phyloP scores from a whole-genome alignment of 139 green algal genomes.

The Tetradesmus obliquus region DNA sequence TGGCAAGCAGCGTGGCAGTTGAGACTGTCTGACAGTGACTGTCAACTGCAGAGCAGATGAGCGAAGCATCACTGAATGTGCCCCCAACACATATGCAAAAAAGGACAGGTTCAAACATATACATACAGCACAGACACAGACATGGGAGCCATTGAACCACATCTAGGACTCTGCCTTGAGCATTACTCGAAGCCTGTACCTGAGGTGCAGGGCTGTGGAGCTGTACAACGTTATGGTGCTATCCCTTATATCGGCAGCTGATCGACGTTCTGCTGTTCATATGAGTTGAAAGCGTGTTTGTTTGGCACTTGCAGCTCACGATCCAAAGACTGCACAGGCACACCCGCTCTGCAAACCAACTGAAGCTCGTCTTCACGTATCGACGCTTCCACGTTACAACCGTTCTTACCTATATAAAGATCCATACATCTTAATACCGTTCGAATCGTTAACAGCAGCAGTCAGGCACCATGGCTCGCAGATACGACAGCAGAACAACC shows the following conservation, averaged over 20 bases:
- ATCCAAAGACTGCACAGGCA: neutral
- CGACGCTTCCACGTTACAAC: neutral
- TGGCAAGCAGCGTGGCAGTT: neutral
- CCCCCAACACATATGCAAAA: no score
- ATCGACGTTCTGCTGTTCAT: neutral
- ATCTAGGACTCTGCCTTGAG: no score
- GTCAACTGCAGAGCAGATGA: neutral
- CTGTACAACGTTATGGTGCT: neutral
- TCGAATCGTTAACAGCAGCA: neutral
- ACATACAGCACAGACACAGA: neutral
- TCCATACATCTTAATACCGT: neutral
- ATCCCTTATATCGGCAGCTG: neutral
- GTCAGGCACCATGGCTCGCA: conserved; percentile 59
- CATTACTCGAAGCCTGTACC: neutral
- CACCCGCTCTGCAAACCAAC: neutral
- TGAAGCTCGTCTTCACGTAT: neutral
- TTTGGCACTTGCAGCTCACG: neutral
- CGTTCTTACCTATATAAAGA: neutral
- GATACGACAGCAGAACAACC: conserved; percentile 98
- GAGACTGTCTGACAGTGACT: no score
- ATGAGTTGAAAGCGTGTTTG: neutral
- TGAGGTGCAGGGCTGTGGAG: neutral
- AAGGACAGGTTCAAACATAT: neutral
- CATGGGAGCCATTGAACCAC: no score
- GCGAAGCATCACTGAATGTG: no score